These are phyloP conservation scores for Pleurotus giganteus DNA, from an alignment of 768 basidiomycete genomes.

Conservation along the genomic window DNA sequence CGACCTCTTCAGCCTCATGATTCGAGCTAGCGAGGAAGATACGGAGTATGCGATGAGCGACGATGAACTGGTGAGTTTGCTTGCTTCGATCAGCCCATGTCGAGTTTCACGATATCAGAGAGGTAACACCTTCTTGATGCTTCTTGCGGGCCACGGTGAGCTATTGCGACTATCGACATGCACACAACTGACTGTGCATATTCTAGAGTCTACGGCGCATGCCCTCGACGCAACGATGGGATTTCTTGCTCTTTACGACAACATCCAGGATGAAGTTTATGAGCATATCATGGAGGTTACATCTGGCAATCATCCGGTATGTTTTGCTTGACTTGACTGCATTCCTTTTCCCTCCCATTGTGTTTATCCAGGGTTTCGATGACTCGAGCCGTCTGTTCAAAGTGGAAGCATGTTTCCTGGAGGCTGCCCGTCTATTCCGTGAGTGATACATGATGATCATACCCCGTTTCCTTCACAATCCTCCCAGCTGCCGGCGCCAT, in stretches of 20 bases:
- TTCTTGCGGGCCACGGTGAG: slow-evolving; percentile 61
- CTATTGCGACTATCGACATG: not conserved
- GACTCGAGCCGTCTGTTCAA: slow-evolving; percentile 39
- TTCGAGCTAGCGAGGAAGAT: slow-evolving; percentile 40
- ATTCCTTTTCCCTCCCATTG: not conserved
- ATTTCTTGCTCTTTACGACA: slow-evolving; percentile 40
- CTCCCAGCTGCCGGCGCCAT: slow-evolving; percentile 35
- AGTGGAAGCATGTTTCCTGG: slow-evolving; percentile 40
- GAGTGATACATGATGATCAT: slow-evolving; percentile 19
- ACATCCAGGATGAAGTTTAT: slow-evolving; percentile 46
- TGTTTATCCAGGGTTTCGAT: slow-evolving; percentile 27
- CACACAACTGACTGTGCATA: not conserved
- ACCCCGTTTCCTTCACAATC: not conserved
- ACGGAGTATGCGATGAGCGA: slow-evolving; percentile 36
- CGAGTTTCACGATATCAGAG: slow-evolving; percentile 17
- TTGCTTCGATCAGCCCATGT: not conserved
- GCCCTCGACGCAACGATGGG: slow-evolving; percentile 45
- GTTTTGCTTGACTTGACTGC: slow-evolving; percentile 15
- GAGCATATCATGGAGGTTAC: slow-evolving; percentile 39
- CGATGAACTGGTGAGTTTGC: slow-evolving; percentile 27
- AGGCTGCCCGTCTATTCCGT: slow-evolving; percentile 46
- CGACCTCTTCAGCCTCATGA: slow-evolving; percentile 35
- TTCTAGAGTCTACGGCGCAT: slow-evolving; percentile 50
- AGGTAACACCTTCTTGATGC: slow-evolving; percentile 48
- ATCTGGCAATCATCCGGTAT: slow-evolving; percentile 28